Base-by-base conservation (phyloP, 2,329 filamentous ascomycete species). In the Diaporthe sp. region DNA sequence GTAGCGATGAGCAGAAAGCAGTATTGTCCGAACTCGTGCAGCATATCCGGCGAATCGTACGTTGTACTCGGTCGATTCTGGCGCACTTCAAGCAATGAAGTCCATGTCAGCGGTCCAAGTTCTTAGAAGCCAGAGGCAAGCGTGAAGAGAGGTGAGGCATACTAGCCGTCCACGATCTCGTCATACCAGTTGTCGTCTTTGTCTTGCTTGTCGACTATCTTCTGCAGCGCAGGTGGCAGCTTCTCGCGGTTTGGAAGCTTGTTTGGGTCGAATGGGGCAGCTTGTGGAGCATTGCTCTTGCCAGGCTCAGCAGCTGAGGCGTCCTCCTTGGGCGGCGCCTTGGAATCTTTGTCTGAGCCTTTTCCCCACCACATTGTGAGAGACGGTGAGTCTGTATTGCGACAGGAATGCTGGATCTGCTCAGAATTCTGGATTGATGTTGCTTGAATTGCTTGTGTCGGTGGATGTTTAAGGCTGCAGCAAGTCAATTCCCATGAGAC, bases 41-140 rank as follows among this genome's bases (percentile, higher is more conserved):
- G 95, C 94, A 85, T 99, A 99, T 78, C 94, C 97, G 73, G 96
- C 96, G 85, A 98, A 99, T 80, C 97, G 94, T 80, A 97, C 86
- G 78, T 92, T 93, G 78, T 92, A 94, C 71, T 98, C 94, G 75
- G 95, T 98, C 7, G 95, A 94, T 79, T 97, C 93, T 73, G 92
- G 89, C 19, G 89, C 91, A 80, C 93, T 94, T 81, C n/a, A n/a
- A n/a, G 25, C n/a, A 4, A 39, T 42, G 13, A 13, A 37, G 17
- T 30, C 10, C 27, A n/a, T 44, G 63, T 71, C 50, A 71, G 61
- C 32, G 13, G 22, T 59, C n/a, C 30, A 61, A 63, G 42, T 70
- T 65, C 25, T 37, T 37, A 70, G 19, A 70, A 35, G 19, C 4
- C 39, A n/a, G 6, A 6, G 37, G 13, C 37, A 22, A 53, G 12